Conservation (phyloP, 331 rosid genomes). For the Malus hybrid region DNA sequence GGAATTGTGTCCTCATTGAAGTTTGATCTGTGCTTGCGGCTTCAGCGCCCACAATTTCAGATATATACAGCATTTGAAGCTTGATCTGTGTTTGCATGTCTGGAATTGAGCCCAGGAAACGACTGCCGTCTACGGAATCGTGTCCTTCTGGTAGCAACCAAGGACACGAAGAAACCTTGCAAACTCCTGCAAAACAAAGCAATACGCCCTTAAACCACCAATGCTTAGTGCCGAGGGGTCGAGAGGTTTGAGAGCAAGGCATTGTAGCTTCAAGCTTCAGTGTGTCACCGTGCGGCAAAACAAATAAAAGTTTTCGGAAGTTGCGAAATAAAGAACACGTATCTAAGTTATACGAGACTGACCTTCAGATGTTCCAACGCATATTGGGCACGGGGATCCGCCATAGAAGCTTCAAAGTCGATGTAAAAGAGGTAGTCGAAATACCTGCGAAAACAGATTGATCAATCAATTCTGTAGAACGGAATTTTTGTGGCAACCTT, state of each 20-base stretch:
- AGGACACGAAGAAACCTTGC: conserved; percentile 73
- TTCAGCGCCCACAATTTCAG: conserved; percentile 4
- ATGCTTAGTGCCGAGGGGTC: background rate
- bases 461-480: background rate
- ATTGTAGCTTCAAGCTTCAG: background rate
- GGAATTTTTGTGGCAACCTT: background rate
- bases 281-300: background rate
- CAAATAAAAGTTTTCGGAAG: too few relatives aligned
- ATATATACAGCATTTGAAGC: conserved; percentile 22
- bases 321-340: background rate
- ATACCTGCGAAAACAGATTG: conserved; percentile 44
- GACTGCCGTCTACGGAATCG: conserved; percentile 12
- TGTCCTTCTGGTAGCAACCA: conserved; percentile 62
- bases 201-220: background rate
- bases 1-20: conserved; percentile 12
- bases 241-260: background rate
- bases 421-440: conserved; percentile 88
- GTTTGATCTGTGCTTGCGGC: conserved; percentile 4
- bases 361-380: conserved; percentile 88
- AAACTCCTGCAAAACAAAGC: conserved; percentile 51
- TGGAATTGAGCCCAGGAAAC: background rate
- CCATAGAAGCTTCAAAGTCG: conserved; percentile 93
- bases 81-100: background rate
- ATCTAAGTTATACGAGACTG: conserved; percentile 7
- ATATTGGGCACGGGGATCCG: conserved; percentile 78